Conservation (phyloP, 2,329 filamentous ascomycete genomes). For the Xylariaceae sp. region DNA sequence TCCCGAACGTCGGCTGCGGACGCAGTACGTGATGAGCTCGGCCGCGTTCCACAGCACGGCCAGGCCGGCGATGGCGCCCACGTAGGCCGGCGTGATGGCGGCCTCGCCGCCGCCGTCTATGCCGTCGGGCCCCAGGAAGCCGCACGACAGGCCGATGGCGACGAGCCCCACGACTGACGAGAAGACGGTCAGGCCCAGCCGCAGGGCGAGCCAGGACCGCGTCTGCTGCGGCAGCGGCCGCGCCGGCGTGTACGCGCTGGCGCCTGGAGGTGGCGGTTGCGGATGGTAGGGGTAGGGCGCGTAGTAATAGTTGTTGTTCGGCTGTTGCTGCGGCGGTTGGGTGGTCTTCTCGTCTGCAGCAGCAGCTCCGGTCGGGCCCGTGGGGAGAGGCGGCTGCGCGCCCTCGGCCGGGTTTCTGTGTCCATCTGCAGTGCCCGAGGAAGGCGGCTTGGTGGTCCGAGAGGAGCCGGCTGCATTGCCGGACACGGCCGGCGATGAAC, state of each 20-base stretch:
- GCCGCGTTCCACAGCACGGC: constrained; percentile 22
- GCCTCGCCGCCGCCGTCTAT: constrained; percentile 4
- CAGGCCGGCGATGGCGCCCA: constrained; percentile 15
- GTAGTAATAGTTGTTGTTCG: no score
- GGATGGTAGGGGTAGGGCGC: constrained; percentile 12
- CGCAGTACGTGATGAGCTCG: constrained; percentile 21
- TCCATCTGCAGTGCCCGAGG: no score
- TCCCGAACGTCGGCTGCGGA: constrained; percentile 12
- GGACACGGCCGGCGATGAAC: no score
- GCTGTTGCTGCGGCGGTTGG: constrained; percentile 13
- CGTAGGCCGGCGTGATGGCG: constrained; percentile 7
- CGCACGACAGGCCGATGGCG: constrained; percentile 17
- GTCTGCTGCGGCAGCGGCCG: constrained; percentile 16
- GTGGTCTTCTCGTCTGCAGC: constrained; percentile 1
- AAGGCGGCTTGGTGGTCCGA: no score
- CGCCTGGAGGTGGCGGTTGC: constrained; percentile 9
- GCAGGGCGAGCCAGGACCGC: constrained; percentile 15
- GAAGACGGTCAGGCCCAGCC: constrained; percentile 16
- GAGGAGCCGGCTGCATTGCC: no score
- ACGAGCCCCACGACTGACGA: constrained; percentile 15
- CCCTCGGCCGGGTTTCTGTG: no score
- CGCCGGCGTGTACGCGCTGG: constrained; percentile 15
- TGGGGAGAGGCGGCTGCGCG: constrained; percentile 9
- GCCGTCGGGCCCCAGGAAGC: constrained; percentile 12
- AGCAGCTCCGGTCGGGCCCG: constrained; percentile 4